These are phyloP conservation scores for Trichoderma cornu-damae DNA, from an alignment of 2,329 filamentous ascomycete species.

Conservation along the genomic window DNA sequence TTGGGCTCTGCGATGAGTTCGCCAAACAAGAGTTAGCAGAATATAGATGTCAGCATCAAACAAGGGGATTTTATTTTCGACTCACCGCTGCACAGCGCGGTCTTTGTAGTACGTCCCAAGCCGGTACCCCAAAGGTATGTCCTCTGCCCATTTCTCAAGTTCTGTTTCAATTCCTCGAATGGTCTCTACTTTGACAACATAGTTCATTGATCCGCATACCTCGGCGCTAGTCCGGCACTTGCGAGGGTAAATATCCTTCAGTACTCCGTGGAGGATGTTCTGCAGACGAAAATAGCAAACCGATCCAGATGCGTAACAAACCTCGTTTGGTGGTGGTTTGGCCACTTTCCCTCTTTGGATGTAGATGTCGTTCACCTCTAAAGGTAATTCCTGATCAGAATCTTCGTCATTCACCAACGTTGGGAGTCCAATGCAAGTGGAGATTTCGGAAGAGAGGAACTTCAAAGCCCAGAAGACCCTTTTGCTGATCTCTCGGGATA, in stretches of 20 bases:
- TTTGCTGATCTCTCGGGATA: background rate
- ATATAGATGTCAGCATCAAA: background rate
- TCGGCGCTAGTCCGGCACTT: background rate
- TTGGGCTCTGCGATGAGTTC: background rate
- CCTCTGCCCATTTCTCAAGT: background rate
- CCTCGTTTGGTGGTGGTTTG: background rate
- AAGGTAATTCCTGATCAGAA: background rate
- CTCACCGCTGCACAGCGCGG: background rate
- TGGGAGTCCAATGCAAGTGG: background rate
- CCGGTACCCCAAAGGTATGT: background rate
- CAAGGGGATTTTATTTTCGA: background rate
- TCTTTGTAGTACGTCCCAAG: conserved; percentile 2
- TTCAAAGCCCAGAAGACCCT: conserved; percentile 1
- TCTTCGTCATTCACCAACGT: background rate
- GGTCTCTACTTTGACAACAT: background rate
- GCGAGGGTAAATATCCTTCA: background rate
- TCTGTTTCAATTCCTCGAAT: background rate
- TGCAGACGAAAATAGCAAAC: background rate
- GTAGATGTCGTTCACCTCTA: conserved; percentile 1
- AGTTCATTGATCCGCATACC: background rate
- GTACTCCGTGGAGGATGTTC: background rate
- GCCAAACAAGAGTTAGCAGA: background rate
- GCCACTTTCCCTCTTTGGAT: background rate
- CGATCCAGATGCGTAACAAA: background rate
- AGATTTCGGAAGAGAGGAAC: background rate